Conservation (phyloP, 1,284 basidiomycete species). For the Ustilago bromivora region DNA sequence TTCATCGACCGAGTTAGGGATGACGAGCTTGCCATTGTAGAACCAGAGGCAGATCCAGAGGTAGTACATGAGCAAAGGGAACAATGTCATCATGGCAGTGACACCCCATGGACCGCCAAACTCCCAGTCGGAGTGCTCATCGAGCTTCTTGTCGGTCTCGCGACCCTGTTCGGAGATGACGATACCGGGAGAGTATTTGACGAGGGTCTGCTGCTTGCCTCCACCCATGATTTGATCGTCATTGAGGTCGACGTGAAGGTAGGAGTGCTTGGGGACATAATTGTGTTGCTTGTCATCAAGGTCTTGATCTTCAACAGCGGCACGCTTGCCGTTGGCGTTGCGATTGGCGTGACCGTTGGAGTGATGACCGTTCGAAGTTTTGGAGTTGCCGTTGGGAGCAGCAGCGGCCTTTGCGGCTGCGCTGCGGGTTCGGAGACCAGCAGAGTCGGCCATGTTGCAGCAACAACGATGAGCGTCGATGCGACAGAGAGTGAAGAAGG, state of each 20-base stretch:
- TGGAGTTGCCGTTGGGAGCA: slow-evolving; percentile 33
- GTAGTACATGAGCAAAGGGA: slow-evolving; percentile 95
- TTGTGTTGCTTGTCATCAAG: slow-evolving; percentile 37
- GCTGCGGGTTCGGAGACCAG: slow-evolving; percentile 47
- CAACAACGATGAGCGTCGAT: neutral
- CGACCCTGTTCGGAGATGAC: slow-evolving; percentile 66
- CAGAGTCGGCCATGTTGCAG: slow-evolving; percentile 45
- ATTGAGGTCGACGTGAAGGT: slow-evolving; percentile 61
- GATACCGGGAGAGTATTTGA: slow-evolving; percentile 66
- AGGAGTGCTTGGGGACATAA: slow-evolving; percentile 57
- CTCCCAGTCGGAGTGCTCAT: slow-evolving; percentile 73
- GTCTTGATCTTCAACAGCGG: slow-evolving; percentile 37
- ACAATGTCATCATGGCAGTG: slow-evolving; percentile 91
- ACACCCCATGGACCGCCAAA: slow-evolving; percentile 96
- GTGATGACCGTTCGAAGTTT: slow-evolving; percentile 13
- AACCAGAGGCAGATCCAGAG: slow-evolving; percentile 98
- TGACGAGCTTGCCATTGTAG: slow-evolving; percentile 88
- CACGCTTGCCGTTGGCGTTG: slow-evolving; percentile 22
- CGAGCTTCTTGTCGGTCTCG: slow-evolving; percentile 66
- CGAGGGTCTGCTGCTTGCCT: slow-evolving; percentile 59
- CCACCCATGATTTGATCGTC: slow-evolving; percentile 68
- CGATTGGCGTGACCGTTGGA: slow-evolving; percentile 9
- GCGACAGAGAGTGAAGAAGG: slow-evolving; percentile 1
- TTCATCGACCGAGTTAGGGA: slow-evolving; percentile 80
- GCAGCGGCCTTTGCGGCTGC: slow-evolving; percentile 38